Percentiles rank a stretch among this genome's conserved stretches.
These are phyloP conservation scores for Leucocoprinus birnbaumii DNA, from an alignment of 768 basidiomycete species.

Conservation along the genomic window DNA sequence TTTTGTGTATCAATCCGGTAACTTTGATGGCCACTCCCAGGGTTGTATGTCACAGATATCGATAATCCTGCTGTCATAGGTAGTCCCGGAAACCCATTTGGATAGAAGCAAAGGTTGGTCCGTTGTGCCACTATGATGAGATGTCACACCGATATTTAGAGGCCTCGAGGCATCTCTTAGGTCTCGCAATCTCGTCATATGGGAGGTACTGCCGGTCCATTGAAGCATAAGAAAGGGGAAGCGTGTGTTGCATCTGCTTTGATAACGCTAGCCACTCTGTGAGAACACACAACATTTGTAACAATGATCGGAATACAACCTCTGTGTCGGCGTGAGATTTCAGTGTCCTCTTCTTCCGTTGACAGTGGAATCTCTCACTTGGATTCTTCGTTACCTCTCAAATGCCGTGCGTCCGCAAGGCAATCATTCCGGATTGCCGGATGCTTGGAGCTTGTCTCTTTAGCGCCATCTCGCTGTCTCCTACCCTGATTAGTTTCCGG, in stretches of 20 bases:
- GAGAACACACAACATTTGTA: too few species aligned
- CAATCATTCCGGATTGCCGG: too few species aligned
- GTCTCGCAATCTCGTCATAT: too few species aligned
- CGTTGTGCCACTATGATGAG: neutral
- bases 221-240: too few species aligned
- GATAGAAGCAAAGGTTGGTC: neutral
- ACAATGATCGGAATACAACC: slow-evolving; percentile 5
- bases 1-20: neutral
- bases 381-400: neutral
- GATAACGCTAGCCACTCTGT: too few species aligned
- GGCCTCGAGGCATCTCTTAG: too few species aligned
- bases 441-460: too few species aligned
- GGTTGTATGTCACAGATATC: neutral
- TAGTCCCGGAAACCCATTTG: neutral
- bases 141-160: neutral
- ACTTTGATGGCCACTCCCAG: neutral
- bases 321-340: slow-evolving; percentile 10
- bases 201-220: too few species aligned
- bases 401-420: neutral
- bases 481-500: too few species aligned
- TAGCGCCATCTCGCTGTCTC: too few species aligned
- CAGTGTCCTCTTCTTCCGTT: slow-evolving; percentile 1
- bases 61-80: neutral
- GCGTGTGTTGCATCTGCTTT: too few species aligned
- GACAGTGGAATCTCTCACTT: slow-evolving; percentile 8